A percentile compares a stretch with the other conserved stretches of the same genome.
Conservation (phyloP, 2,329 filamentous ascomycete species). For the Didymella segeticola region DNA sequence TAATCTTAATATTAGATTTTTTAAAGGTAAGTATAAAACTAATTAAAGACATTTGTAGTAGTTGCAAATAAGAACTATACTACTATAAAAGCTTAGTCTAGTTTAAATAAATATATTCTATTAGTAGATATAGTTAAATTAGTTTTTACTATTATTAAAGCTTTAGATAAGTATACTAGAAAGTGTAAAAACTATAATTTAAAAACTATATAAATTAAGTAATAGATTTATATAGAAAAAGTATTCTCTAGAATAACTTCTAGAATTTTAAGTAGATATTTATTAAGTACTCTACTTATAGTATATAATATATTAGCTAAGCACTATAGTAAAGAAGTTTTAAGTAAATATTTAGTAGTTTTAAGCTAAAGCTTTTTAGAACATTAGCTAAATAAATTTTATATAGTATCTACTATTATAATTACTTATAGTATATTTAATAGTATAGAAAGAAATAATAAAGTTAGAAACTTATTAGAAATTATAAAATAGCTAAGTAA, state of each 20-base stretch:
- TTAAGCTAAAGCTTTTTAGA: too few relatives aligned
- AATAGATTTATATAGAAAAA: slow-evolving; percentile 3
- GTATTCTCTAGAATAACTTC: slow-evolving; percentile 11
- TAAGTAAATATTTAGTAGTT: too few relatives aligned
- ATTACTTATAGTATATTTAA: too few relatives aligned
- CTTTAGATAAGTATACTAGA: not conserved
- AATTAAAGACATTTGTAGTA: slow-evolving; percentile 9
- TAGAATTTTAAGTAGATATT: too few relatives aligned
- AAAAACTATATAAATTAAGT: not conserved
- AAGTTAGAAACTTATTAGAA: too few relatives aligned
- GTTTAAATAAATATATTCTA: not conserved
- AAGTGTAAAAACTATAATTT: slow-evolving; percentile 1
- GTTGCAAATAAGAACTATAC: slow-evolving; percentile 10
- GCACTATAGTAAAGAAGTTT: too few relatives aligned
- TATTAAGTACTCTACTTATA: too few relatives aligned
- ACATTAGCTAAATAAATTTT: too few relatives aligned
- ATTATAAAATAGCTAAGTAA: too few relatives aligned
- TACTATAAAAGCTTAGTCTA: slow-evolving; percentile 1
- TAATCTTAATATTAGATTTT: slow-evolving; percentile 16
- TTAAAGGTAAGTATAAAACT: slow-evolving; percentile 16
- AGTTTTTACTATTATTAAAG: not conserved
- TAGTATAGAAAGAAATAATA: too few relatives aligned
- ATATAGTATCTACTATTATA: too few relatives aligned
- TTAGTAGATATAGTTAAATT: not conserved
- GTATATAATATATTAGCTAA: too few relatives aligned